Conservation (phyloP, 1,284 basidiomycete species). For the Microbotryomycetes sp. region DNA sequence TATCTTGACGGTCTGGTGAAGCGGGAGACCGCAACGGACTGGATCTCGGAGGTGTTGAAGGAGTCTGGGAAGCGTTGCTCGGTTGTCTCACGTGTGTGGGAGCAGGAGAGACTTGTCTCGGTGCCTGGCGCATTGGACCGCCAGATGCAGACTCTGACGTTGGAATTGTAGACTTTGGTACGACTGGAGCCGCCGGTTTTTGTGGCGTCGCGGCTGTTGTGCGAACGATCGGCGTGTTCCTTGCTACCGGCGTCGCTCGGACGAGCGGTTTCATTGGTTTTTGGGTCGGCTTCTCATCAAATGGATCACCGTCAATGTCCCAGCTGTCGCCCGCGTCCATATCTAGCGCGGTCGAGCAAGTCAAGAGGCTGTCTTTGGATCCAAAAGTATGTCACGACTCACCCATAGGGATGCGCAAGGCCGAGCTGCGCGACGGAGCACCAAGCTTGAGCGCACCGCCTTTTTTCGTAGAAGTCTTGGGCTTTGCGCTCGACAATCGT, state of each 20-base stretch:
- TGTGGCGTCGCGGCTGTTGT: background rate
- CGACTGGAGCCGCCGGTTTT: background rate
- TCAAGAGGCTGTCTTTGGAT: background rate
- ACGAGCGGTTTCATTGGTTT: background rate
- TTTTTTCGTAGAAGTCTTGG: constrained; percentile 4
- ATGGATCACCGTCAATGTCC: constrained; percentile 21
- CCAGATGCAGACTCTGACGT: no score
- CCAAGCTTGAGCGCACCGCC: constrained; percentile 15
- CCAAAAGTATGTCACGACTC: background rate
- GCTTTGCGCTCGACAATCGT: constrained; percentile 9
- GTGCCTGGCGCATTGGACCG: no score
- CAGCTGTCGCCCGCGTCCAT: constrained; percentile 28
- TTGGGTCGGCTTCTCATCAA: background rate
- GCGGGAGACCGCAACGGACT: no score
- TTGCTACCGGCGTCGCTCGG: background rate
- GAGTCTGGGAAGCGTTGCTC: no score
- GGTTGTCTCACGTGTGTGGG: no score
- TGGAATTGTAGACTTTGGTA: no score
- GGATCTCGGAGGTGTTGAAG: no score
- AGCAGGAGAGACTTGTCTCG: no score
- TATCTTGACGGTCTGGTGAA: no score
- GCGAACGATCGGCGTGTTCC: background rate
- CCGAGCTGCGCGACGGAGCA: constrained; percentile 8
- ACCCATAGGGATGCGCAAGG: constrained; percentile 23
- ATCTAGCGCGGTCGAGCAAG: constrained; percentile 7